Evolutionary conservation across 129 eudicot genomes (phyloP).

Genomic region (Tanacetum coccineum): DNA sequence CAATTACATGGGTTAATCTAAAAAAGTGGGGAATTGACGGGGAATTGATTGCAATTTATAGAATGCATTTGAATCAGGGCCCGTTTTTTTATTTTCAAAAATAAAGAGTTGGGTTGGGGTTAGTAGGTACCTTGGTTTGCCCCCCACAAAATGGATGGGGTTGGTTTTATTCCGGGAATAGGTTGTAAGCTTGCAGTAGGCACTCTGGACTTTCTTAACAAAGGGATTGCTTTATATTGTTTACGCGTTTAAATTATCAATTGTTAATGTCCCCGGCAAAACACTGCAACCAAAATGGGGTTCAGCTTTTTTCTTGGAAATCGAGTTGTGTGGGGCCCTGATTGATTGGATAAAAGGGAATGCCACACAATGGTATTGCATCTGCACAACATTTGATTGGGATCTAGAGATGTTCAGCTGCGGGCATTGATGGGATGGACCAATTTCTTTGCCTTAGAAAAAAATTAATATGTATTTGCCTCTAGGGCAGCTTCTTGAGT

Average conservation of each 20-base stretch:
- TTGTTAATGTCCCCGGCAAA: conserved; percentile 90
- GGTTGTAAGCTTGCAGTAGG: conserved; percentile 93
- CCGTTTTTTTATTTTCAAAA: no score
- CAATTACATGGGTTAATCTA: no score
- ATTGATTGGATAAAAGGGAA: conserved; percentile 84
- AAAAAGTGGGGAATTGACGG: no score
- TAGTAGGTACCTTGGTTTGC: conserved; percentile 81
- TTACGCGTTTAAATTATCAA: conserved; percentile 89
- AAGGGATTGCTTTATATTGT: conserved; percentile 96
- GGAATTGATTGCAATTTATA: no score
- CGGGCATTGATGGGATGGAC: conserved; percentile 97
- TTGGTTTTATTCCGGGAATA: conserved; percentile 86
- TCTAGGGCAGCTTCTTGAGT: conserved; percentile 99
- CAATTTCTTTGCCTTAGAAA: conserved; percentile 96
- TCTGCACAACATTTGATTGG: no score
- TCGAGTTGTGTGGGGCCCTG: conserved; percentile 97
- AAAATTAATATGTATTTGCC: conserved; percentile 73
- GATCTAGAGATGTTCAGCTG: conserved; percentile 97
- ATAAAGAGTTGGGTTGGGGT: no score
- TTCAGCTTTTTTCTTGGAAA: conserved; percentile 97
- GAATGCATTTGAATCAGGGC: conserved; percentile 10
- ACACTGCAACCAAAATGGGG: conserved; percentile 88
- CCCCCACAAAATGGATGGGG: no score
- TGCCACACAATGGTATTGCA: conserved; percentile 93
- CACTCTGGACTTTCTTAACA: conserved; percentile 92